A percentile compares a stretch with the other conserved stretches of the same genome.
Evolutionary conservation across 495 filamentous ascomycete genomes (phyloP).

Genomic region (Margaritispora aquatica): DNA sequence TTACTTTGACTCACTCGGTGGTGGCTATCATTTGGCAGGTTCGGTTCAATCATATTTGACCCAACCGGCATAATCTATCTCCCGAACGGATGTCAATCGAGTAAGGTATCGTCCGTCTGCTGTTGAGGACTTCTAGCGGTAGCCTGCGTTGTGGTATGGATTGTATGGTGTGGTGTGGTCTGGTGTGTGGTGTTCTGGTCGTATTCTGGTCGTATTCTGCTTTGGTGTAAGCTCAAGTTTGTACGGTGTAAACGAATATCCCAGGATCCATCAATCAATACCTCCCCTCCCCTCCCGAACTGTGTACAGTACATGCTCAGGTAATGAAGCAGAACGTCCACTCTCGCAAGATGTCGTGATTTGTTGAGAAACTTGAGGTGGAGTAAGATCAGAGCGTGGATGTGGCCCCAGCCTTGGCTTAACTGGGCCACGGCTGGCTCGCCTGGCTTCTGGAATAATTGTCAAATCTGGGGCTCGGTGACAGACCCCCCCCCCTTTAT

Average conservation of each 20-base stretch:
- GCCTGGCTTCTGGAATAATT: background rate
- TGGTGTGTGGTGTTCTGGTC: background rate
- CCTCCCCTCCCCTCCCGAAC: too few species aligned
- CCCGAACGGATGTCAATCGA: background rate
- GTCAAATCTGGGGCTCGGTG: background rate
- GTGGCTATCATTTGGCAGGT: too few species aligned
- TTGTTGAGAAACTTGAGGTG: too few species aligned
- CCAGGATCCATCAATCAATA: background rate
- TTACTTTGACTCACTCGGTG: background rate
- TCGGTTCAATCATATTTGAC: too few species aligned
- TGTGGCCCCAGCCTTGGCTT: too few species aligned
- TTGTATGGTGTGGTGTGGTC: too few species aligned
- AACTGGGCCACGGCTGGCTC: too few species aligned
- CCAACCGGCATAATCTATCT: background rate
- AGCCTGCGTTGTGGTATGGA: too few species aligned
- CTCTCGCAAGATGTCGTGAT: background rate
- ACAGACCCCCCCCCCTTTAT: background rate
- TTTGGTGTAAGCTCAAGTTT: background rate
- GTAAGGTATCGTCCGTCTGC: too few species aligned
- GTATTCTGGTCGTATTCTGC: background rate
- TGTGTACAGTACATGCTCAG: too few species aligned
- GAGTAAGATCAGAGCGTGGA: background rate
- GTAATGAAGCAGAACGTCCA: too few species aligned
- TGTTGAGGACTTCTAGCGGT: too few species aligned
- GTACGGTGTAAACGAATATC: background rate